Evolutionary conservation across 148 eudicot species (phyloP), one percentile per base, ranked within the genome.

Genomic region (Dianthus caryophyllus): DNA sequence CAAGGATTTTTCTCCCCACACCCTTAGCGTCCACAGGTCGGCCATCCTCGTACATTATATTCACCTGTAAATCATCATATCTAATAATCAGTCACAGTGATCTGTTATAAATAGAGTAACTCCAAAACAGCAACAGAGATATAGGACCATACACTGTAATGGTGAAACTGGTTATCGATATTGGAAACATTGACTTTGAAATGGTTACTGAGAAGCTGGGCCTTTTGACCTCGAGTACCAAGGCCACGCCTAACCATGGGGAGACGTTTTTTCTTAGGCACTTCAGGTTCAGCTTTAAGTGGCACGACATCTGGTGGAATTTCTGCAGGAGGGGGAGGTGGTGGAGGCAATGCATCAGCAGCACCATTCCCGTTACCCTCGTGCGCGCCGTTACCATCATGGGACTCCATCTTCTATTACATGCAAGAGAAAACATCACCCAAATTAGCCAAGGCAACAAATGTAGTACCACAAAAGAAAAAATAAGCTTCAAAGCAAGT

Each of bases 181-280:
- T 80, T 92, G 4, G 81, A 63, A 9, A 92, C 84, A 66, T 82
- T 87, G 20, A 92, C 98, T 84, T 84, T 85, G 16, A 87, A 91
- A 63, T 91, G 97, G 50, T 91, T 91, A 0, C 96, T 87, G 0
- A 91, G 74, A 20, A 91, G 77, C 24, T 72, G 83, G 52, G 85
- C 75, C 69, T 82, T 84, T 21, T 78, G 81, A 9, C 97, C 97
- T 67, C 69, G 87, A 15, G 84, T 78, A 36, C 85, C 97, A 24
- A 78, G 66, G 20, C 96, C 93, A 2, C 78, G 82, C 58, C 97
- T 80, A 0, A 84, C 84, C 33, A 92, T 84, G 0, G 97, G 94
- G 46, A 80, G 68, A 2, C 96, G 84, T 48, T 87, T 91, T 65
- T 84, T 83, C 79, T 80, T 79, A 0, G 76, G 81, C 2, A 77